Conservation (phyloP, 2,329 filamentous ascomycete genomes). For the Phialophora chinensis region DNA sequence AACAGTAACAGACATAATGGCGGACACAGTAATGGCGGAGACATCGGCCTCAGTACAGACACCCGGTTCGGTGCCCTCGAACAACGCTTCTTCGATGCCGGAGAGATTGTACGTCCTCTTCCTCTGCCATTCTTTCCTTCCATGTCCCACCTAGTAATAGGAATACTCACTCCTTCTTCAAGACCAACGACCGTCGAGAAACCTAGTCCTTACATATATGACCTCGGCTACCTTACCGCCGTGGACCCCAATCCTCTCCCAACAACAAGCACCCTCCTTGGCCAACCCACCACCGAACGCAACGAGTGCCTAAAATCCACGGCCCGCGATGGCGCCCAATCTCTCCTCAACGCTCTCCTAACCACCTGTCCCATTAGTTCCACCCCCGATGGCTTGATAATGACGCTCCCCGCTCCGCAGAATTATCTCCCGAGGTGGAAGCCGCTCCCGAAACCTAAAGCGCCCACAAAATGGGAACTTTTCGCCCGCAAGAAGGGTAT, state of each 20-base stretch:
- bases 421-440: conserved; percentile 81
- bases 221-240: conserved; percentile 84
- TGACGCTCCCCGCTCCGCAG: conserved; percentile 70
- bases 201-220: conserved; percentile 89
- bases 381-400: conserved; percentile 71
- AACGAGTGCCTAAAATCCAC: conserved; percentile 73
- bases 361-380: conserved; percentile 81
- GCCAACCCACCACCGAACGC: conserved; percentile 48
- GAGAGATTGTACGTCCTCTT: conserved; percentile 49
- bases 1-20: not conserved
- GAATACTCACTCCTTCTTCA: conserved; percentile 6
- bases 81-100: conserved; percentile 40
- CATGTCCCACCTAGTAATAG: conserved; percentile 5
- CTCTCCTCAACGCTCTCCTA: conserved; percentile 91
- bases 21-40: conserved; percentile 27
- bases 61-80: not conserved
- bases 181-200: conserved; percentile 66
- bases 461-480: conserved; percentile 90
- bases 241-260: conserved; percentile 84
- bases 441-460: conserved; percentile 79
- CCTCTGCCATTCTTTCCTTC: conserved; percentile 16
- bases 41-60: not conserved
- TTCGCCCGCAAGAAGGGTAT: conserved; percentile 98
- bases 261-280: conserved; percentile 53
- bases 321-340: conserved; percentile 89